Conservation (phyloP, 176 grass and related monocot genomes). For the Oryza glumipatula region DNA sequence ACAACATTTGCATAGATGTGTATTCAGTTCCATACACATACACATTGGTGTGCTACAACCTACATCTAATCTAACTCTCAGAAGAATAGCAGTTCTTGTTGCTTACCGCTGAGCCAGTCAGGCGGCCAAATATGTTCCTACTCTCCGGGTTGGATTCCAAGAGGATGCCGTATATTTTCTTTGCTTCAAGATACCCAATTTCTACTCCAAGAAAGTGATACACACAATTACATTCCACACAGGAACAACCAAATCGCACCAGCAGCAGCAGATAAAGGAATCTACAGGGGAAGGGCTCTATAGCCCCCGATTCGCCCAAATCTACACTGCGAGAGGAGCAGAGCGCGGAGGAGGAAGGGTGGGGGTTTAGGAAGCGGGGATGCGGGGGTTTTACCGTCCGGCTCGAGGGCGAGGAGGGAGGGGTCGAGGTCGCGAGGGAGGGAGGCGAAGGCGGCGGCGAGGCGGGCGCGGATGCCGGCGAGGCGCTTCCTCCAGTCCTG, state of each 20-base stretch:
- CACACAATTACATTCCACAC: constrained; percentile 5
- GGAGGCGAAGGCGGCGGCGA: constrained; percentile 57
- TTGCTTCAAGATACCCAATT: constrained; percentile 79
- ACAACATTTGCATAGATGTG: constrained; percentile 6
- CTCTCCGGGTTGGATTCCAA: constrained; percentile 76
- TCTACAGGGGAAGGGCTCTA: no score
- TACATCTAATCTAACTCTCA: not conserved
- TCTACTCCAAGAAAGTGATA: constrained; percentile 41
- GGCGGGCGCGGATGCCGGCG: constrained; percentile 54
- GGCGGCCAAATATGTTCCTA: constrained; percentile 92
- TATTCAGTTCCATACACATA: not conserved
- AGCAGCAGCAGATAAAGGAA: not conserved
- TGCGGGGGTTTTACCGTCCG: constrained; percentile 55
- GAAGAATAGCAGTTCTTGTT: not conserved
- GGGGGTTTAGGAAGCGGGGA: not conserved
- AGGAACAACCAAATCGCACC: not conserved
- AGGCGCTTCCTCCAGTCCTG: constrained; percentile 93
- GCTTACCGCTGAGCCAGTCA: constrained; percentile 83
- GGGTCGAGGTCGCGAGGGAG: constrained; percentile 79
- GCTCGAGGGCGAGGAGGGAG: constrained; percentile 67
- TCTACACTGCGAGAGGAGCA: not conserved
- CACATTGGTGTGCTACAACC: not conserved
- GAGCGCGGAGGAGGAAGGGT: not conserved
- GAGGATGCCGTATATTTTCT: constrained; percentile 79
- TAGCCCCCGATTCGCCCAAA: not conserved